Evolutionary conservation across 202 grass and related monocot species (phyloP).

Genomic region (Schoenoplectus tabernaemontani): DNA sequence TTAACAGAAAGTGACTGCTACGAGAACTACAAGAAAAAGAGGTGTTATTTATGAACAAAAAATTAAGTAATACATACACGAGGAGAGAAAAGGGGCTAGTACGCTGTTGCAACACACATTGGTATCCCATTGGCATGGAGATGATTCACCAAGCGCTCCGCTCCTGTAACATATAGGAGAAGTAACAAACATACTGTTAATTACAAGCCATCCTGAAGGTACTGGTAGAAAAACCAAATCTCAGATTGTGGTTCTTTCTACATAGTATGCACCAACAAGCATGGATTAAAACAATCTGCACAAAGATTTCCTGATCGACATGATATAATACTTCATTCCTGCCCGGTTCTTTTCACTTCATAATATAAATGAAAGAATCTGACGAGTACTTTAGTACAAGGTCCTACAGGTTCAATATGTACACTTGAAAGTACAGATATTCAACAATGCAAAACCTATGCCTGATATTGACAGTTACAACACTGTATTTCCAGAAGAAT

Average conservation of each 20-base stretch:
- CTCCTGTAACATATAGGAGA: constrained; percentile 25
- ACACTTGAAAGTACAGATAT: neutral
- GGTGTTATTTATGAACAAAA: neutral
- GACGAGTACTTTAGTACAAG: neutral
- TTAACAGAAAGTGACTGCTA: constrained; percentile 29
- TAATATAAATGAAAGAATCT: neutral
- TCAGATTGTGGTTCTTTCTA: neutral
- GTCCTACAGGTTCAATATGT: neutral
- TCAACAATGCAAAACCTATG: neutral
- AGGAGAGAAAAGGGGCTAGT: neutral
- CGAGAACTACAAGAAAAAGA: constrained; percentile 15
- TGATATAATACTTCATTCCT: neutral
- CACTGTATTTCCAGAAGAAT: neutral
- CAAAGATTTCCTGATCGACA: neutral
- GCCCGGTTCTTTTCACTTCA: neutral
- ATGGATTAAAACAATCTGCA: neutral
- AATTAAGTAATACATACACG: neutral
- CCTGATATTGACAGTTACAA: neutral
- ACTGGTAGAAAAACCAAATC: neutral
- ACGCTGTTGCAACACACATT: constrained; percentile 45
- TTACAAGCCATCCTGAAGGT: neutral
- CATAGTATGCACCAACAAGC: neutral
- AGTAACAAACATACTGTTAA: neutral
- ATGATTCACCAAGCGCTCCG: constrained; percentile 31
- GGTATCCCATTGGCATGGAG: constrained; percentile 32